A percentile compares a stretch with the other conserved stretches of the same genome.
Conservation (phyloP, 202 grass and related monocot species). For the Saccharum hybrid region DNA sequence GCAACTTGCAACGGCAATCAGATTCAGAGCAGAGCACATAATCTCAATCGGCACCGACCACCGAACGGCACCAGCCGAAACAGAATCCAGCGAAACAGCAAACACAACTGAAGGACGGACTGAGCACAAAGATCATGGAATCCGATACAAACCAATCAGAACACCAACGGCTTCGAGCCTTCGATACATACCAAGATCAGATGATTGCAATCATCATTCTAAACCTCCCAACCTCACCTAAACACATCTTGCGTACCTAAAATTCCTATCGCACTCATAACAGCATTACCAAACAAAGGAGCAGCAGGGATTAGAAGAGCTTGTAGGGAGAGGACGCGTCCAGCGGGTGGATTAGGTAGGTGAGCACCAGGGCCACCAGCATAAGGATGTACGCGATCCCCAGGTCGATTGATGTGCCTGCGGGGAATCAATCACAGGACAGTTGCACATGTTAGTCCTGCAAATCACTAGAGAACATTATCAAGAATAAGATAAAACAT, state of each 20-base stretch:
- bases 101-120: no score
- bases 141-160: constrained; percentile 38
- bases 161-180: constrained; percentile 37
- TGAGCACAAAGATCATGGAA: constrained; percentile 36
- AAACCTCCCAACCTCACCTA: constrained; percentile 35
- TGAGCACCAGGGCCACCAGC: constrained; percentile 82
- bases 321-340: constrained; percentile 74
- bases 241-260: constrained; percentile 28
- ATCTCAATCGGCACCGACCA: neutral
- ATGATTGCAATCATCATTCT: constrained; percentile 12
- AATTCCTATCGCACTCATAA: constrained; percentile 12
- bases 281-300: neutral
- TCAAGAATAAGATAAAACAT: no score
- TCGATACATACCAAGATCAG: constrained; percentile 27
- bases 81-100: constrained; percentile 47
- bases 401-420: constrained; percentile 76
- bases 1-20: constrained; percentile 42
- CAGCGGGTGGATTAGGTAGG: constrained; percentile 80
- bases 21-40: neutral
- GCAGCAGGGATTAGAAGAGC: constrained; percentile 56
- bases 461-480: neutral
- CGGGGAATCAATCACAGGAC: neutral
- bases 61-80: constrained; percentile 14
- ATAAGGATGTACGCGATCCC: constrained; percentile 72
- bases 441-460: constrained; percentile 15